Evolutionary conservation across 768 basidiomycete genomes (phyloP).

Genomic region (Pisolithus orientalis): DNA sequence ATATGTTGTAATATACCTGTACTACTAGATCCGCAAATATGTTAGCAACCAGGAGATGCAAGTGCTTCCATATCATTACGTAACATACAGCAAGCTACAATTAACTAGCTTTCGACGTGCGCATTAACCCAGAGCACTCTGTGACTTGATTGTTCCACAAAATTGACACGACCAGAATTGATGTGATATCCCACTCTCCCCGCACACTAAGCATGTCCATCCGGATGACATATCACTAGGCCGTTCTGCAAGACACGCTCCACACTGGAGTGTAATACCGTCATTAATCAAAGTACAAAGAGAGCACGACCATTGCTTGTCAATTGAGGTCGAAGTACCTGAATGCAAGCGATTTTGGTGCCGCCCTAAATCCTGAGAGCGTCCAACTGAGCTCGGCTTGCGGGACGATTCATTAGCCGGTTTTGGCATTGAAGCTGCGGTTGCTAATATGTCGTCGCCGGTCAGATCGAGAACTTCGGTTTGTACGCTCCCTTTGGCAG

Average conservation of each 20-base stretch:
- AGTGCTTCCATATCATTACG: too few species aligned
- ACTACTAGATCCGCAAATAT: too few species aligned
- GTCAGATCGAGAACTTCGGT: slow-evolving; percentile 60
- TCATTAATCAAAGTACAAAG: slow-evolving; percentile 66
- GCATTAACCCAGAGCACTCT: slow-evolving; percentile 9
- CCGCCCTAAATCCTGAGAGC: too few species aligned
- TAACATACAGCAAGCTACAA: too few species aligned
- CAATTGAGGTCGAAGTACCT: not conserved
- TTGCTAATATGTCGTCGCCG: slow-evolving; percentile 13
- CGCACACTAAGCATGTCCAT: slow-evolving; percentile 66
- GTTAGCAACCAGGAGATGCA: too few species aligned
- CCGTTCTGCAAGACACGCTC: slow-evolving; percentile 45
- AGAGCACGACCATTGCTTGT: slow-evolving; percentile 44
- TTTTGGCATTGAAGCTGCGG: slow-evolving; percentile 31
- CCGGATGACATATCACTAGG: slow-evolving; percentile 33
- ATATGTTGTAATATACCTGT: too few species aligned
- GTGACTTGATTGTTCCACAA: slow-evolving; percentile 63
- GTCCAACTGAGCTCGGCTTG: not conserved
- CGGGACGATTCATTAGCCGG: slow-evolving; percentile 10
- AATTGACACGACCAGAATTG: slow-evolving; percentile 70
- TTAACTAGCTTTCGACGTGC: too few species aligned
- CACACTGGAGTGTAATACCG: slow-evolving; percentile 44
- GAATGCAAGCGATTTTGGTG: not conserved
- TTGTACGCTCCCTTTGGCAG: slow-evolving; percentile 58
- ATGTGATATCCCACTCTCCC: slow-evolving; percentile 53